Conservation (phyloP, 2,329 filamentous ascomycete species). For the Botryotinia narcissicola region DNA sequence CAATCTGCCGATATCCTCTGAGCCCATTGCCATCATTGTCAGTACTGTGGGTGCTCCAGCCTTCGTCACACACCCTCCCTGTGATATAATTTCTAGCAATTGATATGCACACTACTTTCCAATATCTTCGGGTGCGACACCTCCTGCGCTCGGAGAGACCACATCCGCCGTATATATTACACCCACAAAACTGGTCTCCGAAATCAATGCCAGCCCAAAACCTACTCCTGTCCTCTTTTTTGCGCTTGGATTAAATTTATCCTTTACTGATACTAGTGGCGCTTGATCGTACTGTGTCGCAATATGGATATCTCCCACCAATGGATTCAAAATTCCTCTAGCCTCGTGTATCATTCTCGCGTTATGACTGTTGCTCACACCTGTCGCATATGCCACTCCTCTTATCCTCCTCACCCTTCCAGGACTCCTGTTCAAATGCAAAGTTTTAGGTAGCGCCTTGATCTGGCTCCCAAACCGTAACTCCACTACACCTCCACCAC, state of each 20-base stretch:
- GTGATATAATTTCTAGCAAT: constrained; percentile 75
- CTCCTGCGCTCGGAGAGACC: constrained; percentile 70
- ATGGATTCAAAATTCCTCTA: constrained; percentile 78
- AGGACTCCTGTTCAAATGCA: constrained; percentile 79
- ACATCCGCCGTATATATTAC: constrained; percentile 87
- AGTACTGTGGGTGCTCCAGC: constrained; percentile 73
- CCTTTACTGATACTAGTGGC: constrained; percentile 53
- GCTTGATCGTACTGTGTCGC: constrained; percentile 74
- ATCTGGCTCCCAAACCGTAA: constrained; percentile 92
- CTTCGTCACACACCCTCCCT: constrained; percentile 76
- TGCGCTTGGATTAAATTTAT: constrained; percentile 53
- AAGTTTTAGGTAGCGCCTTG: constrained; percentile 77
- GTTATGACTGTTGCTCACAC: constrained; percentile 90
- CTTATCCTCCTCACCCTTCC: constrained; percentile 85
- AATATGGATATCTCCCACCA: constrained; percentile 87
- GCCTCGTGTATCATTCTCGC: constrained; percentile 91
- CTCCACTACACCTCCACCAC: constrained; percentile 90
- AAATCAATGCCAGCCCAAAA: constrained; percentile 86
- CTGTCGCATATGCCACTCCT: constrained; percentile 90
- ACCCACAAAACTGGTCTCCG: constrained; percentile 79
- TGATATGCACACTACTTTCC: constrained; percentile 87
- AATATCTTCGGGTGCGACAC: constrained; percentile 83
- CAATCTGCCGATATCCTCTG: constrained; percentile 88
- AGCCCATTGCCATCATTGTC: constrained; percentile 95
- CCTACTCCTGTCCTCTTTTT: constrained; percentile 78